A percentile compares a stretch with the other conserved stretches of the same genome.
Evolutionary conservation across 352 stramenopile genomes (phyloP).

Genomic region (Elongisporangium undulatum): DNA sequence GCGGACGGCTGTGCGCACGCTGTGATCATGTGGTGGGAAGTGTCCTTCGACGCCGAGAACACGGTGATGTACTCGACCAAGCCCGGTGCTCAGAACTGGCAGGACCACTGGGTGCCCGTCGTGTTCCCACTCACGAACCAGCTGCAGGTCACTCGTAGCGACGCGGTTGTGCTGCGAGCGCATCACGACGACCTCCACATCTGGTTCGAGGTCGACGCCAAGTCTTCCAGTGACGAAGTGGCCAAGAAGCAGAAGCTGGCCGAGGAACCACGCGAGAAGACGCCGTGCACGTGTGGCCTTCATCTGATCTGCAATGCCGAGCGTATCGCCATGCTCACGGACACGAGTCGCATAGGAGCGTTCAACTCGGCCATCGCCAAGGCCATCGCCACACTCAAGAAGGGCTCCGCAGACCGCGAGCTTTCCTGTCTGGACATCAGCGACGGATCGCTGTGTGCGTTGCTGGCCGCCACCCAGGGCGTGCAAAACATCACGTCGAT

Average conservation of each 20-base stretch:
- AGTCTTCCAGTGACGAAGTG: conserved; percentile 8
- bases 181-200: conserved; percentile 73
- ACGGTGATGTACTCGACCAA: conserved; percentile 62
- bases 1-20: conserved; percentile 42
- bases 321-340: conserved; percentile 68
- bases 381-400: conserved; percentile 10
- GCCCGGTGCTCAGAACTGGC: conserved; percentile 66
- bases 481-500: conserved; percentile 60
- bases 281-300: conserved; percentile 64
- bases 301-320: conserved; percentile 81
- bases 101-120: conserved; percentile 83
- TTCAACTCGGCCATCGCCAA: conserved; percentile 39
- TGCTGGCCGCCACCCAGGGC: conserved; percentile 48
- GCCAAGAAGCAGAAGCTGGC: conserved; percentile 32
- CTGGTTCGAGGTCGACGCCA: conserved; percentile 63
- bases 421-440: conserved; percentile 71
- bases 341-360: conserved; percentile 24
- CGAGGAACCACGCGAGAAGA: conserved; percentile 28
- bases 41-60: conserved; percentile 54
- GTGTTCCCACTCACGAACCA: conserved; percentile 53
- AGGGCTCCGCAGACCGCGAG: conserved; percentile 9
- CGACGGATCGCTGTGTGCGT: conserved; percentile 60
- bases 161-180: conserved; percentile 39
- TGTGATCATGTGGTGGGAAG: conserved; percentile 80
- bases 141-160: conserved; percentile 12